Evolutionary conservation across 441 rosid species (phyloP), one percentile per base, ranked within the genome.

Genomic region (Iberis amara): DNA sequence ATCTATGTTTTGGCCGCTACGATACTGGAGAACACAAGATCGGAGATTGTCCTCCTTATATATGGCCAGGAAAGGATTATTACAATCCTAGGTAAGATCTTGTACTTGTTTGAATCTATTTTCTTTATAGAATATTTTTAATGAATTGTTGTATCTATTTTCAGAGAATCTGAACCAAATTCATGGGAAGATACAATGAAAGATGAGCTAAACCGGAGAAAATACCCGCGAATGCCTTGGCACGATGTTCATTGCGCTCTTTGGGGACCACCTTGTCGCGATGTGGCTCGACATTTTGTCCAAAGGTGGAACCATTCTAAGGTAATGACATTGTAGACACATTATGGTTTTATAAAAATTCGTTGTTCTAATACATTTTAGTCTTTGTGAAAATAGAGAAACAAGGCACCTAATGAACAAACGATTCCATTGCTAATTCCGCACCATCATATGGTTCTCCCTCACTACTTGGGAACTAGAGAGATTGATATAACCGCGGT

Each of bases 221-320:
- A 71, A 57, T 79, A 67, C 64, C 88, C 92, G 2, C 77, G 86
- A 55, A 84, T 84, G 92, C 92, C 92, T 0, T 84, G 92, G 92
- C 92, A 84, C n/a, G 88, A 84, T 5, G 86, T 81, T 31, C 92
- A 84, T 8, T 84, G 88, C 37, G 86, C 92, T 66, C 76, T 84
- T 9, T 81, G 79, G 92, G 92, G 92, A 31, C 88, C 92, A 2
- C 86, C 92, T 54, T 84, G 92, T 47, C 86, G 76, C 1, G 92
- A 84, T 71, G 70, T 76, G 38, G 86, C 88, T 46, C 55, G 88
- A 52, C 92, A 84, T 47, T 84, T 84, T 36, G 84, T 84, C 44
- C 92, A 81, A 53, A 73, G 92, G 23, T 84, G 92, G 92, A 84
- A 84, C 67, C 83, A 84, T 68, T 83, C 92, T 15, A 84, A 81